phyloP scores from a whole-genome alignment of 2,329 filamentous ascomycete genomes.

The Diaporthe vexans region DNA sequence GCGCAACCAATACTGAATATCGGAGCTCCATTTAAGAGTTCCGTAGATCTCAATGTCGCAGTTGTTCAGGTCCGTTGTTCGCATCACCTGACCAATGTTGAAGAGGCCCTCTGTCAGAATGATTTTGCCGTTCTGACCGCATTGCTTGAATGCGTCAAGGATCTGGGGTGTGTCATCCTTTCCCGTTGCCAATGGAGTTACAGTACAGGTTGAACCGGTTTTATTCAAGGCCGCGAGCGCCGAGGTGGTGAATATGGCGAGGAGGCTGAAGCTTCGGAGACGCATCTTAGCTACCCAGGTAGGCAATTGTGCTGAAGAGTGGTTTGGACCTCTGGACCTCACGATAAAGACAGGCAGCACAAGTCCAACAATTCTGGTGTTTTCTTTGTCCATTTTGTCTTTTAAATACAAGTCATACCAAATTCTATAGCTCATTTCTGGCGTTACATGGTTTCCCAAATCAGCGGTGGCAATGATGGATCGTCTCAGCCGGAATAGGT shows the following conservation, averaged over 20 bases:
- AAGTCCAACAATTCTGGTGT: not conserved
- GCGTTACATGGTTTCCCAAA: not conserved
- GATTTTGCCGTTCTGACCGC: slow-evolving; percentile 63
- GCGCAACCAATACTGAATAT: slow-evolving; percentile 63
- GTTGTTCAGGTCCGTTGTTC: slow-evolving; percentile 60
- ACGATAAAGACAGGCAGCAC: not conserved
- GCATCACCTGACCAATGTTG: slow-evolving; percentile 64
- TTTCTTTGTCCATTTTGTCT: not conserved
- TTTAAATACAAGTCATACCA: not conserved
- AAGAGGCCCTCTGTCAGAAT: slow-evolving; percentile 64
- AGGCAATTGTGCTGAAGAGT: not conserved
- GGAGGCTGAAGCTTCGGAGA: slow-evolving; percentile 17
- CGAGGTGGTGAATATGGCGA: slow-evolving; percentile 34
- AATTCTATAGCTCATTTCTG: not conserved
- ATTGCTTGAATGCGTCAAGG: slow-evolving; percentile 62
- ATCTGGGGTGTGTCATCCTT: slow-evolving; percentile 66
- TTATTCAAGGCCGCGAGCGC: slow-evolving; percentile 44
- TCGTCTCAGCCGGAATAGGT: not conserved
- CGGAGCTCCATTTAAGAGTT: slow-evolving; percentile 58
- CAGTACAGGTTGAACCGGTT: slow-evolving; percentile 46
- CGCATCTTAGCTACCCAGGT: not conserved
- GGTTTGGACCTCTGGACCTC: not conserved
- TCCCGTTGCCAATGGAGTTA: slow-evolving; percentile 43
- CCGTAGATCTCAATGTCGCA: slow-evolving; percentile 63
- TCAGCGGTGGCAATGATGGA: not conserved